Evolutionary conservation across 805 yeast species (phyloP).

Genomic region (Spathaspora sp.): DNA sequence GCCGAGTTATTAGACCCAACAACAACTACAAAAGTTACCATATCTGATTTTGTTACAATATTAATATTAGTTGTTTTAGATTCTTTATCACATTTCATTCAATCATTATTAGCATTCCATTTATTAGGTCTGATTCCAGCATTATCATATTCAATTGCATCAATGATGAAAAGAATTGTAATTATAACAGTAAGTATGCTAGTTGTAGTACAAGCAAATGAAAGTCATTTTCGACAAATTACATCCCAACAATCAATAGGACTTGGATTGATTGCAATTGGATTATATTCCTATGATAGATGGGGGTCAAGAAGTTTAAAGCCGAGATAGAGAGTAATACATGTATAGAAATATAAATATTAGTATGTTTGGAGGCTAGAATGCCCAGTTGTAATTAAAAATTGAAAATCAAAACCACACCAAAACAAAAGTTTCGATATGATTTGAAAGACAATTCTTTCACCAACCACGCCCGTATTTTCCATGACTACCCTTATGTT

Average conservation of each 20-base stretch:
- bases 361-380: constrained; percentile 40
- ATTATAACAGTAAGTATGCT: constrained; percentile 72
- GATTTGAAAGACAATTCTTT: neutral
- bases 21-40: constrained; percentile 7
- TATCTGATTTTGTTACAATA: constrained; percentile 28
- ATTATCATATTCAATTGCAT: constrained; percentile 81
- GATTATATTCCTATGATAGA: constrained; percentile 60
- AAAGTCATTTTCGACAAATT: constrained; percentile 31
- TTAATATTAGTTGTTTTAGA: constrained; percentile 55
- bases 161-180: constrained; percentile 84
- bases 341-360: neutral
- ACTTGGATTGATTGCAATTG: constrained; percentile 46
- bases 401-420: neutral
- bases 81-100: constrained; percentile 75
- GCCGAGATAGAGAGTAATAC: constrained; percentile 2
- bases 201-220: constrained; percentile 36
- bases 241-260: constrained; percentile 47
- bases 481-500: constrained; percentile 33
- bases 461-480: constrained; percentile 35
- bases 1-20: neutral
- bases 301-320: constrained; percentile 45
- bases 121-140: constrained; percentile 79
- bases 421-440: neutral
- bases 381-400: constrained; percentile 24
- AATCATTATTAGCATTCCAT: constrained; percentile 78